Conservation (phyloP, 192 early-diverging fungal genomes). For the Globomyces pollinis-pini region DNA sequence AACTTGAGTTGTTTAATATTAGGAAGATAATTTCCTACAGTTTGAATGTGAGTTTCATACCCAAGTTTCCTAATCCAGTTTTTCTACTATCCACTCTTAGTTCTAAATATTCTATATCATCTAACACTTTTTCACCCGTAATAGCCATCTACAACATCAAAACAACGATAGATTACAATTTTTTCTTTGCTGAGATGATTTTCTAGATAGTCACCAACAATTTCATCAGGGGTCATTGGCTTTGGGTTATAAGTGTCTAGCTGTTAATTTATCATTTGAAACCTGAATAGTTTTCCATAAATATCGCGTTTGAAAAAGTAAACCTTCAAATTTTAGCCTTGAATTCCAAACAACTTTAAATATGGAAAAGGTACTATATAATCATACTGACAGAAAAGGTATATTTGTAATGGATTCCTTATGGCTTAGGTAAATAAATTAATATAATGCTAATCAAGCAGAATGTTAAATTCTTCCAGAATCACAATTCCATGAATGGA, state of each 20-base stretch:
- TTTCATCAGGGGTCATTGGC: conserved; percentile 26
- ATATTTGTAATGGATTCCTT: not conserved
- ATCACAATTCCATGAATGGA: conserved; percentile 13
- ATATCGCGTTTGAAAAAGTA: too few species aligned
- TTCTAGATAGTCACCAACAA: conserved; percentile 29
- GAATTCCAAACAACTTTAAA: conserved; percentile 1
- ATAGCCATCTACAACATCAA: conserved; percentile 17
- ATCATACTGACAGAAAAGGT: not conserved
- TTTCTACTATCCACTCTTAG: conserved; percentile 31
- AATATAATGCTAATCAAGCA: not conserved
- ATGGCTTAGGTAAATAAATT: not conserved
- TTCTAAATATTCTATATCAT: conserved; percentile 22
- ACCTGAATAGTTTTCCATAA: too few species aligned
- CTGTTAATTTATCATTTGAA: too few species aligned
- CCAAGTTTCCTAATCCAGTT: conserved; percentile 26
- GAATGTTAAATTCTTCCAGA: conserved; percentile 6
- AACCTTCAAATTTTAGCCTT: not conserved
- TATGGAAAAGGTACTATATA: not conserved
- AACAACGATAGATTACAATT: conserved; percentile 16
- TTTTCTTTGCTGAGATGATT: conserved; percentile 27
- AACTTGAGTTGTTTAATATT: conserved; percentile 31
- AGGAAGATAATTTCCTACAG: not conserved
- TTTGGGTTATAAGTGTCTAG: conserved; percentile 15
- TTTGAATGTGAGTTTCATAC: conserved; percentile 5
- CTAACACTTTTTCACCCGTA: conserved; percentile 17